Conservation (phyloP, 805 yeast species). For the Sugiyamaella valdiviana region DNA sequence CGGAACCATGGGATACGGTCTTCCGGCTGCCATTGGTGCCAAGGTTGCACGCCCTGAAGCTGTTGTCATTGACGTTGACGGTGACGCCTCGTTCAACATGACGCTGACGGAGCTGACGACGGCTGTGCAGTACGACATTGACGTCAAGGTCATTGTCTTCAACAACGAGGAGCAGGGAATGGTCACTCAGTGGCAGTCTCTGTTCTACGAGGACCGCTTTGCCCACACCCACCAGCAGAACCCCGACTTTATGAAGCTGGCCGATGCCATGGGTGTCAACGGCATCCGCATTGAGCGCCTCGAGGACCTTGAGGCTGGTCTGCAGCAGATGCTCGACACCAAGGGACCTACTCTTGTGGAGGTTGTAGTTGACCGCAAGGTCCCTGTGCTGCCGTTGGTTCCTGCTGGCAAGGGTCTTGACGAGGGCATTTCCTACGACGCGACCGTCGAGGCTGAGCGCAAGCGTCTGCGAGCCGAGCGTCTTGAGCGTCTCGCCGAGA, state of each 20-base stretch:
- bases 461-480: conserved; percentile 29
- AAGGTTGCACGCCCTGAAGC: conserved; percentile 95
- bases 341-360: conserved; percentile 87
- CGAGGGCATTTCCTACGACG: conserved; percentile 84
- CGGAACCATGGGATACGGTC: conserved; percentile 98
- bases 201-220: conserved; percentile 94
- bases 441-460: conserved; percentile 41
- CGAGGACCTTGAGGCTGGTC: conserved; percentile 52
- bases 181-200: conserved; percentile 99
- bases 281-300: conserved; percentile 70
- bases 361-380: conserved; percentile 82
- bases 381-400: conserved; percentile 97
- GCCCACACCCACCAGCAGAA: conserved; percentile 96
- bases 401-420: conserved; percentile 93
- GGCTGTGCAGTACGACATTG: conserved; percentile 90
- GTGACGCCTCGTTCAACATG: conserved; percentile 99
- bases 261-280: conserved; percentile 88
- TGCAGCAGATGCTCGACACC: conserved; percentile 63
- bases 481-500: conserved; percentile 15
- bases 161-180: conserved; percentile 99
- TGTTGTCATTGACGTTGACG: conserved; percentile 92
- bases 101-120: conserved; percentile 87
- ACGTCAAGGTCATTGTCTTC: conserved; percentile 80
- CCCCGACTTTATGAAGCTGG: conserved; percentile 88
- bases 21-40: conserved; percentile 98